These are phyloP conservation scores for Malassezia globosa DNA, from an alignment of 1,284 basidiomycete species.

Conservation along the genomic window DNA sequence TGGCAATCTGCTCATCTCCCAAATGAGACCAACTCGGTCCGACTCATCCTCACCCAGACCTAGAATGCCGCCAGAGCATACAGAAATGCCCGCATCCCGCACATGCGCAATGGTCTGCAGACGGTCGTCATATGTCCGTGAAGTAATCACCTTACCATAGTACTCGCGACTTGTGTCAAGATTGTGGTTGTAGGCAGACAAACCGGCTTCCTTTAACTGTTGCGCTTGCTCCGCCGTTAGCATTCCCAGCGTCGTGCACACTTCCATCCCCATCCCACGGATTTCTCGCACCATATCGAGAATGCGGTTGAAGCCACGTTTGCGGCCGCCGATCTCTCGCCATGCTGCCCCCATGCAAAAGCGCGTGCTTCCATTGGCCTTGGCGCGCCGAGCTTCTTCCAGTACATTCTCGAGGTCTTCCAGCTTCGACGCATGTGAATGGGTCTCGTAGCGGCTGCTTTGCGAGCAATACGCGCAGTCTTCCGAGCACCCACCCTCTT, in stretches of 20 bases:
- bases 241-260: constrained; percentile 97
- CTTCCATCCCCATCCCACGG: constrained; percentile 53
- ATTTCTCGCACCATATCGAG: constrained; percentile 70
- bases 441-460: constrained; percentile 77
- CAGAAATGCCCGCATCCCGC: constrained; percentile 85
- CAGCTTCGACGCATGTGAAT: constrained; percentile 74
- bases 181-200: constrained; percentile 98
- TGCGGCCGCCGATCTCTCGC: constrained; percentile 85
- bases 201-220: constrained; percentile 75
- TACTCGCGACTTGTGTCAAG: constrained; percentile 94
- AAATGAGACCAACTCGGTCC: constrained; percentile 85
- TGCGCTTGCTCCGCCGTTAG: constrained; percentile 80
- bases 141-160: constrained; percentile 89
- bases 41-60: constrained; percentile 82
- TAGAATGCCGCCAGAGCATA: constrained; percentile 92
- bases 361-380: constrained; percentile 86
- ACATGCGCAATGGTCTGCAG: constrained; percentile 79
- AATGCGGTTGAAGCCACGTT: constrained; percentile 87
- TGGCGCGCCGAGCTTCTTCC: constrained; percentile 64
- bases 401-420: constrained; percentile 87
- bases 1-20: constrained; percentile 77
- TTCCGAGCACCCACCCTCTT: constrained; percentile 78
- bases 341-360: constrained; percentile 99
- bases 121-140: constrained; percentile 85
- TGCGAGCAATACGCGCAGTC: constrained; percentile 99